Evolutionary conservation across 495 filamentous ascomycete genomes (phyloP), one percentile per base, ranked within the genome.

Genomic region (Rhypophila decipiens): DNA sequence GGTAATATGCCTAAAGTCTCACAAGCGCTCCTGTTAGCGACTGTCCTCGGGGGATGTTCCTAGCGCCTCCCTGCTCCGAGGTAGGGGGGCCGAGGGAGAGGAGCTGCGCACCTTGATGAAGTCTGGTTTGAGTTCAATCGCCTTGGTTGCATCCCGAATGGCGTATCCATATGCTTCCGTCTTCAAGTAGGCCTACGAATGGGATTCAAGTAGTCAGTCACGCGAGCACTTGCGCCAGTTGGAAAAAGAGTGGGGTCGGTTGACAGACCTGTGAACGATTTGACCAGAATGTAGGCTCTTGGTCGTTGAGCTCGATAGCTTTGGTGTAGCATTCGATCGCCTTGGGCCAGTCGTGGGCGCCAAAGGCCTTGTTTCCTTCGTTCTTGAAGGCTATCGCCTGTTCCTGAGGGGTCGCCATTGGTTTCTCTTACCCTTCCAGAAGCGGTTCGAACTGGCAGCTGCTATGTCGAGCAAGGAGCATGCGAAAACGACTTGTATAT

Each of bases 111-210:
- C 88, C 81, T 96, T 96, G 59, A 87, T 75, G 60, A 93, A 88
- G 60, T 73, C 74, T n/a, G 86, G 77, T 60, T 97, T 88, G 39
- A 97, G 73, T 59, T 96, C 90, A 57, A 96, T 83, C 17, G 94
- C 91, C 67, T 87, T 90, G n/a, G 86, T 85, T 21, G 93, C 94
- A 70, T 99, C 93, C 20, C 84, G 74, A 51, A 96, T 85, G 9
- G 93, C 90, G 66, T 88, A 90, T 12, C 93, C 93, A 66, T 89
- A 96, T 21, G 90, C 77, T 69, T 99, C 93, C 43, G 90, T 82
- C 74, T 96, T 97, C 65, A 96, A 89, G 63, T 99, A 79, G 45
- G 88, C 86, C 88, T 95, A 63, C 18, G 23, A 10, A 15, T 24
- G 50, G 33, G 18, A 23, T n/a, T 10, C 33, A 12, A 13, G 23